Evolutionary conservation across 768 basidiomycete genomes (phyloP), one percentile per base, ranked within the genome.

Genomic region (Aureoboletus auriporus): DNA sequence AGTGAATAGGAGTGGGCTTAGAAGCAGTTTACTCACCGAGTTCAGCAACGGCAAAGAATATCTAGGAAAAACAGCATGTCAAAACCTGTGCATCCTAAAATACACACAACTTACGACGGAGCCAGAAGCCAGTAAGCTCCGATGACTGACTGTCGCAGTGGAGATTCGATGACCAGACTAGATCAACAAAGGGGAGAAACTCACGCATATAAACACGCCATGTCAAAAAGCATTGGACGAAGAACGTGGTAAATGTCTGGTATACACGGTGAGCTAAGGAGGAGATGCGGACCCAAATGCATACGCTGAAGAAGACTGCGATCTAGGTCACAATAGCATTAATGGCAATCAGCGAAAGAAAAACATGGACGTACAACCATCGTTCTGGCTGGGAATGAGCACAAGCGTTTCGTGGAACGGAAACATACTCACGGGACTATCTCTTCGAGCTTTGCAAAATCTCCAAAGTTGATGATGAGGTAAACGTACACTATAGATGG

Each of bases 221-320:
- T 0, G 75, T 64, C 47, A 81, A 70, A 64, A 82, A 83, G 13
- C 76, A 72, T 65, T 83, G 82, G 1, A 82, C 82, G 30, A 80
- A 63, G n/a, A 72, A 66, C 3, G 74, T 78, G 4, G 79, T 82
- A 31, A 81, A 61, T 23, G 74, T 66, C 63, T 64, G 16, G 10
- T 23, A 23, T 23, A 8, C 29, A 23, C 20, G 37, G 28, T 63
- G 31, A 63, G 45, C 7, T 4, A 14, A 4, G 20, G 17, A 20
- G 26, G 12, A 16, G 9, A 33, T 6, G 0, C 1, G 23, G 37
- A 31, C 6, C 2, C 26, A 4, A 28, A 13, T 12, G 2, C 59
- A 20, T 55, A 65, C 80, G 57, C 78, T 80, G 63, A 80, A 80
- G 16, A 80, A 52, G 14, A 79, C 77, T 55, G 78, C 77, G 20